These are phyloP conservation scores for Suillus tomentosus DNA, from an alignment of 768 basidiomycete genomes.

Conservation along the genomic window DNA sequence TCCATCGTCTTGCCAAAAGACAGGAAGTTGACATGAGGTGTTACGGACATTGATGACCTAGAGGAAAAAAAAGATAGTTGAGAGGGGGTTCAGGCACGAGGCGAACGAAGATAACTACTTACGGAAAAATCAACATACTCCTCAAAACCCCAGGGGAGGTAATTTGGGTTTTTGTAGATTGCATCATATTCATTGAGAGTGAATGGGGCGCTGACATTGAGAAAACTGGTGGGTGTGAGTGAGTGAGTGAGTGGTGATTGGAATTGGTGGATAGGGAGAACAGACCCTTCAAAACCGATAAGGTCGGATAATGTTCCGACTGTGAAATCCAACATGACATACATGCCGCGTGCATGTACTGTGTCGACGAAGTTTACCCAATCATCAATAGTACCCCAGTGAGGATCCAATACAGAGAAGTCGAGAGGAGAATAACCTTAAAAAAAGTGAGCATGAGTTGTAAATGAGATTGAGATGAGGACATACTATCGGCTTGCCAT, in stretches of 20 bases:
- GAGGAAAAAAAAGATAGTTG: not conserved
- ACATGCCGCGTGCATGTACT: conserved; percentile 84
- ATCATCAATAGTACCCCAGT: conserved; percentile 84
- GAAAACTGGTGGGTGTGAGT: conserved; percentile 42
- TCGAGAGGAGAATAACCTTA: conserved; percentile 92
- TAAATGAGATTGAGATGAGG: conserved; percentile 5
- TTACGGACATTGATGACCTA: conserved; percentile 75
- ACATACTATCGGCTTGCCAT: conserved; percentile 91
- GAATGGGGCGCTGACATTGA: conserved; percentile 85
- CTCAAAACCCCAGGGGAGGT: conserved; percentile 85
- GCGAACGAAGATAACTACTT: conserved; percentile 21
- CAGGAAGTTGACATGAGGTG: conserved; percentile 70
- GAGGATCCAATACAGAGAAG: conserved; percentile 87
- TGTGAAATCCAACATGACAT: conserved; percentile 91
- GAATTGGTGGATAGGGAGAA: conserved; percentile 16
- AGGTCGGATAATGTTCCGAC: conserved; percentile 91
- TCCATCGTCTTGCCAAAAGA: conserved; percentile 81
- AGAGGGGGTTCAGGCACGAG: conserved; percentile 7
- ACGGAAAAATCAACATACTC: conserved; percentile 84
- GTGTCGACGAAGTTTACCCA: conserved; percentile 77
- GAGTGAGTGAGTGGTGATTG: conserved; percentile 12
- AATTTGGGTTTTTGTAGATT: conserved; percentile 73
- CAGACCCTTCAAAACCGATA: conserved; percentile 82
- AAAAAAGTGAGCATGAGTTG: conserved; percentile 14
- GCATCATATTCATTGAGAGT: conserved; percentile 69